Evolutionary conservation across 2,329 filamentous ascomycete genomes (phyloP).

Genomic region (Aureobasidium zeae): DNA sequence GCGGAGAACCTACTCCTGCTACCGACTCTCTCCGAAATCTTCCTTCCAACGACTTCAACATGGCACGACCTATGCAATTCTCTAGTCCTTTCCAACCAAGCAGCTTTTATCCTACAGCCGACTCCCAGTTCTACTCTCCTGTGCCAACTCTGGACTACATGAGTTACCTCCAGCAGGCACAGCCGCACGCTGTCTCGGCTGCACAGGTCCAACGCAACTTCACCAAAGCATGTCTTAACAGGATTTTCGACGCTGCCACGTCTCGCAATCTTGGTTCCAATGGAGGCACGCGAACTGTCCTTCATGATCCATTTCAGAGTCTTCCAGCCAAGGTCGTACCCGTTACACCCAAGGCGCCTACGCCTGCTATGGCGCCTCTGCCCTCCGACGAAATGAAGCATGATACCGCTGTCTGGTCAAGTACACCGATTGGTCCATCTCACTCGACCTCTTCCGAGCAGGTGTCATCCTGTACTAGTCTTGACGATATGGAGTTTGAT

Average conservation of each 20-base stretch:
- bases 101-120: neutral
- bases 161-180: neutral
- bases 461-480: neutral
- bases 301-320: slow-evolving; percentile 26
- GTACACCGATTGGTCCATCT: neutral
- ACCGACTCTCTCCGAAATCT: neutral
- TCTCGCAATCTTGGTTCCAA: neutral
- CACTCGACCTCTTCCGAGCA: neutral
- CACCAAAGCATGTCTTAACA: slow-evolving; percentile 24
- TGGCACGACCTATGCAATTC: neutral
- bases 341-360: neutral
- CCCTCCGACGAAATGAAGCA: neutral
- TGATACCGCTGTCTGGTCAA: neutral
- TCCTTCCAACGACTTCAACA: neutral
- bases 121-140: neutral
- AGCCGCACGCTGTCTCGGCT: neutral
- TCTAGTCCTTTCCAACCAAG: neutral
- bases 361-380: neutral
- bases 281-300: slow-evolving; percentile 21
- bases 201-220: slow-evolving; percentile 16
- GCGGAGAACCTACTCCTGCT: neutral
- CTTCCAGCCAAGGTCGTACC: neutral
- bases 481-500: neutral
- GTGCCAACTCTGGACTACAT: neutral
- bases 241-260: slow-evolving; percentile 14